Evolutionary conservation across 2,329 filamentous ascomycete species (phyloP).

Genomic region (Monilinia vaccinii-corymbosi): DNA sequence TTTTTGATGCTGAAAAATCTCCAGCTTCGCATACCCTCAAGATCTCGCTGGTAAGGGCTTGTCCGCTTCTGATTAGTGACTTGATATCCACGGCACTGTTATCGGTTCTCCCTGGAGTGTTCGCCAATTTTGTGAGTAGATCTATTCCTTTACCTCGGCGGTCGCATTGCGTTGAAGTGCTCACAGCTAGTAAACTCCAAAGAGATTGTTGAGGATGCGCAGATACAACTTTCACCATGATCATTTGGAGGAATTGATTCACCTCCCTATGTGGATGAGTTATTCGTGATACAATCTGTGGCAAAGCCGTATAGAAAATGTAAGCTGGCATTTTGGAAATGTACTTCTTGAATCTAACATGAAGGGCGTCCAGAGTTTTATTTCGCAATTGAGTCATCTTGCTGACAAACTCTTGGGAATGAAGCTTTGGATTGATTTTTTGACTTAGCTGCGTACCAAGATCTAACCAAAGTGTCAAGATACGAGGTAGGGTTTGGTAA

Average conservation of each 20-base stretch:
- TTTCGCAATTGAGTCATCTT: constrained; percentile 48
- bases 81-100: constrained; percentile 52
- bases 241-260: constrained; percentile 64
- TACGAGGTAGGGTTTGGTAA: constrained; percentile 84
- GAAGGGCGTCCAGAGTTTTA: constrained; percentile 58
- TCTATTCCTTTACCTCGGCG: constrained; percentile 46
- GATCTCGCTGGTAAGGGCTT: constrained; percentile 75
- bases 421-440: constrained; percentile 38
- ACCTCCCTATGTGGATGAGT: constrained; percentile 74
- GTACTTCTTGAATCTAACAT: constrained; percentile 73
- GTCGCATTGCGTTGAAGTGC: constrained; percentile 69
- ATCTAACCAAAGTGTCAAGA: constrained; percentile 91
- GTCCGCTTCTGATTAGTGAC: constrained; percentile 64
- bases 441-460: constrained; percentile 69
- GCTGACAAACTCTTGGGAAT: constrained; percentile 40
- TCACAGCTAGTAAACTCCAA: constrained; percentile 83
- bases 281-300: constrained; percentile 93
- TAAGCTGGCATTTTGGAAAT: constrained; percentile 62
- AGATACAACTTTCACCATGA: constrained; percentile 79
- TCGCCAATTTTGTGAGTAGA: constrained; percentile 43
- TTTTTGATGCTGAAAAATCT: constrained; percentile 59
- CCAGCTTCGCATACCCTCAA: constrained; percentile 72
- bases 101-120: constrained; percentile 41
- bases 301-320: constrained; percentile 72
- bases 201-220: constrained; percentile 84